A percentile compares a stretch with the other conserved stretches of the same genome.
Evolutionary conservation across 2,329 filamentous ascomycete species (phyloP).

Genomic region (Emericellopsis cladophorae): DNA sequence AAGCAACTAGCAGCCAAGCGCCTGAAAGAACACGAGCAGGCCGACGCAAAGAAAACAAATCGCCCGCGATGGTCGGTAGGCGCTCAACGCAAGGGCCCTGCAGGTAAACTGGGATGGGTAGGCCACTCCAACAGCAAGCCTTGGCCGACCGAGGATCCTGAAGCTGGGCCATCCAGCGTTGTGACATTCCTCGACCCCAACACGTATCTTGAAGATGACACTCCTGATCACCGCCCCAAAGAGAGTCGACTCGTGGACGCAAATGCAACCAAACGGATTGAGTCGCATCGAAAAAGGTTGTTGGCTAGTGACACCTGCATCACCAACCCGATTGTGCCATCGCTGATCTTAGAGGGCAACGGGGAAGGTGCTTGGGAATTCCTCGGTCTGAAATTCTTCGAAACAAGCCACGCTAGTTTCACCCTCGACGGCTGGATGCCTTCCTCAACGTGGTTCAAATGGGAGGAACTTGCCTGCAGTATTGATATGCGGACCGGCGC

Average conservation of each 20-base stretch:
- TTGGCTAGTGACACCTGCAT: too few relatives aligned
- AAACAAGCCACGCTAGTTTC: neutral
- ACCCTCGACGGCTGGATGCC: neutral
- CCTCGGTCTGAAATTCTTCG: neutral
- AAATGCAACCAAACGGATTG: neutral
- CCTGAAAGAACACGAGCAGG: slow-evolving; percentile 8
- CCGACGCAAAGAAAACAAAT: slow-evolving; percentile 8
- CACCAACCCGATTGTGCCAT: too few relatives aligned
- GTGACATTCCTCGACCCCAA: slow-evolving; percentile 25
- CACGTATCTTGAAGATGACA: slow-evolving; percentile 20
- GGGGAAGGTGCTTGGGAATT: too few relatives aligned
- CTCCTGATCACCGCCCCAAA: neutral
- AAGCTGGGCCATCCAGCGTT: neutral
- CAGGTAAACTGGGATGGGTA: too few relatives aligned
- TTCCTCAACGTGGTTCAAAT: too few relatives aligned
- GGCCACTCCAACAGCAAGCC: too few relatives aligned
- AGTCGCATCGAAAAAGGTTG: neutral
- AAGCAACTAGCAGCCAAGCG: slow-evolving; percentile 21
- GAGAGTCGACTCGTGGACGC: neutral
- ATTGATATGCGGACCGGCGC: too few relatives aligned
- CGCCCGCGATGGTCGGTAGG: slow-evolving; percentile 3
- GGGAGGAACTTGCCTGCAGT: too few relatives aligned
- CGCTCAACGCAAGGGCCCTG: neutral
- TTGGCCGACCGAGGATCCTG: too few relatives aligned
- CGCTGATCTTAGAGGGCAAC: too few relatives aligned